Conservation (phyloP, 2,329 filamentous ascomycete genomes). For the Xenoacremonium recifei region DNA sequence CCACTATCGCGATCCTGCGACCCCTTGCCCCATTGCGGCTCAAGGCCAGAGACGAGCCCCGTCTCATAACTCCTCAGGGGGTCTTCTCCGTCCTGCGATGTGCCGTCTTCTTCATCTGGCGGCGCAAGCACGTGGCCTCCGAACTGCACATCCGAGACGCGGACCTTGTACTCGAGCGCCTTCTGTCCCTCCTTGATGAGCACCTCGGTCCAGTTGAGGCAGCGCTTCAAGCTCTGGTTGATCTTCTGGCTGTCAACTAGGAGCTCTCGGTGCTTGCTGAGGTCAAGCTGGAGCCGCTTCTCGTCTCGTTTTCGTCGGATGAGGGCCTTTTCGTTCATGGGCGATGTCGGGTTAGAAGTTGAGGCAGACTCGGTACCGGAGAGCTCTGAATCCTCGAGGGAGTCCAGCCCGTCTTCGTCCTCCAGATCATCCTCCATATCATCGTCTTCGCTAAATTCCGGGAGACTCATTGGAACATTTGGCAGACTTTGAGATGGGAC, state of each 20-base stretch:
- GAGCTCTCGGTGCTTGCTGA: slow-evolving; percentile 85
- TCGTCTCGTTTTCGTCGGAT: slow-evolving; percentile 71
- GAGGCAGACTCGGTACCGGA: slow-evolving; percentile 40
- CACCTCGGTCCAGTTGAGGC: slow-evolving; percentile 84
- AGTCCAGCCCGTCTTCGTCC: slow-evolving; percentile 46
- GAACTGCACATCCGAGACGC: slow-evolving; percentile 74
- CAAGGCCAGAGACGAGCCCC: too few relatives aligned
- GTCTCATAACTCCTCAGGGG: slow-evolving; percentile 21
- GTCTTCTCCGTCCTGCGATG: slow-evolving; percentile 7
- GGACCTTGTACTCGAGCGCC: slow-evolving; percentile 80
- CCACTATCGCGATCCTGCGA: slow-evolving; percentile 53
- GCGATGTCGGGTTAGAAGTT: slow-evolving; percentile 37
- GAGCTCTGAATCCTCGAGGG: slow-evolving; percentile 51
- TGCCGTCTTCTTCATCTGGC: slow-evolving; percentile 56
- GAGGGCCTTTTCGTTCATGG: slow-evolving; percentile 27
- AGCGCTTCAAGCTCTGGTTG: slow-evolving; percentile 89
- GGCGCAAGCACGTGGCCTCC: slow-evolving; percentile 74
- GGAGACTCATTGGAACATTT: slow-evolving; percentile 43
- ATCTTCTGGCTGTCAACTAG: slow-evolving; percentile 90
- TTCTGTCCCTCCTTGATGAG: slow-evolving; percentile 87
- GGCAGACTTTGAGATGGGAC: slow-evolving; percentile 43
- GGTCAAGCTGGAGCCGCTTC: slow-evolving; percentile 77
- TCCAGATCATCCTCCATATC: slow-evolving; percentile 33
- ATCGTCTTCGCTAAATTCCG: slow-evolving; percentile 47
- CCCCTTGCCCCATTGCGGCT: slow-evolving; percentile 35